These are phyloP conservation scores for Nothomitra cinnamomea DNA, from an alignment of 2,329 filamentous ascomycete genomes.

Conservation along the genomic window DNA sequence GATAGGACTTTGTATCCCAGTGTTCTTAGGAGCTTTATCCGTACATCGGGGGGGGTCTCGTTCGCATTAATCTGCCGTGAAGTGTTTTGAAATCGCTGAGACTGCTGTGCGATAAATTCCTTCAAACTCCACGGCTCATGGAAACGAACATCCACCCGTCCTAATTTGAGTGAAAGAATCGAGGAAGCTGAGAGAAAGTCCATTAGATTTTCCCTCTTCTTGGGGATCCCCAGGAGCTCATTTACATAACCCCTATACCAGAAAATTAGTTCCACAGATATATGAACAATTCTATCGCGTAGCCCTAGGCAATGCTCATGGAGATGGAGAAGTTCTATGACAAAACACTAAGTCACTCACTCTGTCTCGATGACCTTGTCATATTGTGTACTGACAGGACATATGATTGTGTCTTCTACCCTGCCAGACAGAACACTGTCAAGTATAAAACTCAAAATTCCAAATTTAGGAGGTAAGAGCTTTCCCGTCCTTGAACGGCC, in stretches of 20 bases:
- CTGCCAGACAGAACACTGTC: slow-evolving; percentile 79
- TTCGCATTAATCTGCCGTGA: slow-evolving; percentile 19
- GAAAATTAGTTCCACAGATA: not conserved
- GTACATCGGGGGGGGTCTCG: not conserved
- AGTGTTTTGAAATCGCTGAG: slow-evolving; percentile 34
- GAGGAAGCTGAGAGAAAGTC: slow-evolving; percentile 84
- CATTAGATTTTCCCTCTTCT: slow-evolving; percentile 82
- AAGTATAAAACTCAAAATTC: slow-evolving; percentile 79
- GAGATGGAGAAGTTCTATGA: not conserved
- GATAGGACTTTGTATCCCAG: slow-evolving; percentile 83
- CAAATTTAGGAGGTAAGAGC: slow-evolving; percentile 83
- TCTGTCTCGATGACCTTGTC: slow-evolving; percentile 98
- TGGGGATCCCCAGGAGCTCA: slow-evolving; percentile 82
- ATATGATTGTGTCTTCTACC: slow-evolving; percentile 81
- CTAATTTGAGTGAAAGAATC: slow-evolving; percentile 72
- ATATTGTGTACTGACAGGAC: slow-evolving; percentile 92
- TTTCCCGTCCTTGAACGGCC: slow-evolving; percentile 88
- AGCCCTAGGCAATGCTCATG: not conserved
- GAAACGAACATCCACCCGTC: slow-evolving; percentile 86
- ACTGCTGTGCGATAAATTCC: slow-evolving; percentile 63
- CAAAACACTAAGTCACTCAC: slow-evolving; percentile 16
- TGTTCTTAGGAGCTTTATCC: slow-evolving; percentile 59
- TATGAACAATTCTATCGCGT: not conserved
- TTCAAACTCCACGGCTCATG: slow-evolving; percentile 89
- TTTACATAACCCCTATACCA: slow-evolving; percentile 61